A percentile compares a stretch with the other conserved stretches of the same genome.
phyloP scores from a whole-genome alignment of 106 monocot genomes.

The Iris macrosiphon region DNA sequence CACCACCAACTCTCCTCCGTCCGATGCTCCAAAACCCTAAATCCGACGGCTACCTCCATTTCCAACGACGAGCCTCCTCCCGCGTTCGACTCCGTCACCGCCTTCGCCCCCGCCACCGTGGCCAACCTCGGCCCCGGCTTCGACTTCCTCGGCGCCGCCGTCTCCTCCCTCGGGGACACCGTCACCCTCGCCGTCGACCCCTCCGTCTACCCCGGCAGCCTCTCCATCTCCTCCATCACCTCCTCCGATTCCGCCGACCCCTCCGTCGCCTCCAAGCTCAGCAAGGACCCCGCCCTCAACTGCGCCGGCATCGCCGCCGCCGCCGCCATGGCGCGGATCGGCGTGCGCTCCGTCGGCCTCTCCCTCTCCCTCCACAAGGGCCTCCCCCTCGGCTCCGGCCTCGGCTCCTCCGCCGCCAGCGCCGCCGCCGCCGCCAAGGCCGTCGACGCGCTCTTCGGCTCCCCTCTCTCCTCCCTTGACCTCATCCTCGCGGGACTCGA shows the following conservation, averaged over 20 bases:
- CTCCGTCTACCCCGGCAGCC: constrained; percentile 31
- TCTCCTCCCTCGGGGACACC: constrained; percentile 53
- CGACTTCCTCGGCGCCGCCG: constrained; percentile 80
- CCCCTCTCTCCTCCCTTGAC: constrained; percentile 32
- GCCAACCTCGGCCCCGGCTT: constrained; percentile 90
- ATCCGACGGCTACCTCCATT: constrained; percentile 7
- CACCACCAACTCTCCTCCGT: constrained; percentile 19
- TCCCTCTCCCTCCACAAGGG: constrained; percentile 76
- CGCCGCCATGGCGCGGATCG: constrained; percentile 56
- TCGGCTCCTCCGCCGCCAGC: constrained; percentile 86
- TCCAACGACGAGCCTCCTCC: constrained; percentile 56
- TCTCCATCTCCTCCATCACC: constrained; percentile 60
- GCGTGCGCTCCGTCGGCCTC: constrained; percentile 62
- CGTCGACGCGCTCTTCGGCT: constrained; percentile 74
- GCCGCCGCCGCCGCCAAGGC: constrained; percentile 90
- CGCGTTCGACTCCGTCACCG: constrained; percentile 31
- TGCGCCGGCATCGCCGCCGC: constrained; percentile 90
- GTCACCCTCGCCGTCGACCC: constrained; percentile 61
- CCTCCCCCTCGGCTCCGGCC: constrained; percentile 81
- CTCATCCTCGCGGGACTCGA: constrained; percentile 86
- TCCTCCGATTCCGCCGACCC: too few species aligned
- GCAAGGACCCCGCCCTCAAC: constrained; percentile 54
- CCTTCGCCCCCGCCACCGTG: constrained; percentile 87
- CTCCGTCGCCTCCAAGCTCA: constrained; percentile 51
- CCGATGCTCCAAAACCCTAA: not conserved